Evolutionary conservation across 139 green algal genomes (phyloP).

Genomic region (Chlamydomonas incerta): DNA sequence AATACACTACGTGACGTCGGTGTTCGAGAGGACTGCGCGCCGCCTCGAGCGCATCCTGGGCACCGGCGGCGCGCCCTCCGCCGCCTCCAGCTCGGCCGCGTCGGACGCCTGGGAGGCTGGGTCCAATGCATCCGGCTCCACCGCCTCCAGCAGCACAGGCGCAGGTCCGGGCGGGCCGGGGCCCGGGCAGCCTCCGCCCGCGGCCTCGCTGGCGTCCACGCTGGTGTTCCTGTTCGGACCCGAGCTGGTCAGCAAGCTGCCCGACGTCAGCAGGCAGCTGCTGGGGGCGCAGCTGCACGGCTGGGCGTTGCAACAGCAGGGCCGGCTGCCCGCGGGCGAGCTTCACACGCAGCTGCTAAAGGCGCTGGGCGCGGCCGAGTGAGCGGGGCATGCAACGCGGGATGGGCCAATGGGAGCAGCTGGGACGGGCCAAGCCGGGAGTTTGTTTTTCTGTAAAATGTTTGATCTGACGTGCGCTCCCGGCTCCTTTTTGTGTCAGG

Average conservation of each 20-base stretch:
- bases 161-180: background rate
- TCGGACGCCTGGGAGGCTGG: too few species aligned
- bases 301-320: background rate
- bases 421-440: background rate
- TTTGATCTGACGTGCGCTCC: too few species aligned
- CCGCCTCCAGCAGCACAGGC: background rate
- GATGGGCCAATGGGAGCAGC: background rate
- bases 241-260: constrained; percentile 14
- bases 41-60: background rate
- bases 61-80: too few species aligned
- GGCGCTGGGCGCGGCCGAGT: constrained; percentile 7
- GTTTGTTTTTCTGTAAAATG: too few species aligned
- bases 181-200: background rate
- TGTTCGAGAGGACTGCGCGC: constrained; percentile 21
- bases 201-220: background rate
- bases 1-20: constrained; percentile 19
- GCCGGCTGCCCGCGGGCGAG: background rate
- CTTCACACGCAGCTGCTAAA: constrained; percentile 1
- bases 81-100: too few species aligned
- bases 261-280: background rate
- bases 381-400: background rate
- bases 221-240: constrained; percentile 24
- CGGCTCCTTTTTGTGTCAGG: background rate
- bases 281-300: background rate
- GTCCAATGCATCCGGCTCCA: background rate